phyloP scores from a whole-genome alignment of 192 early-diverging fungal genomes.

The Backusella tarrabulga region DNA sequence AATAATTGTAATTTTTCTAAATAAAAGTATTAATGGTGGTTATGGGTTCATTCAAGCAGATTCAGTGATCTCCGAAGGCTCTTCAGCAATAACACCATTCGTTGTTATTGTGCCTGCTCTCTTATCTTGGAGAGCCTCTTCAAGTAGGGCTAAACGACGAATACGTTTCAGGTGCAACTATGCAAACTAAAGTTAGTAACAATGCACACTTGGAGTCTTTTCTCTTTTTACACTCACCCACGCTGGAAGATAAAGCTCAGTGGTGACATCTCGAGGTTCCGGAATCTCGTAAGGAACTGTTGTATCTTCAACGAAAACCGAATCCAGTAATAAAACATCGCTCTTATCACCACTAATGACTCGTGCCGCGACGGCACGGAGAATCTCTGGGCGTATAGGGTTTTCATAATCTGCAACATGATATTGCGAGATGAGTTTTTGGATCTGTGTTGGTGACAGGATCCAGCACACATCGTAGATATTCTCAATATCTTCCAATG shows the following conservation, averaged over 20 bases:
- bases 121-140: not conserved
- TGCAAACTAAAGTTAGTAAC: not conserved
- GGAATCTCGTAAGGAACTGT: conserved; percentile 51
- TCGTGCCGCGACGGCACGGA: conserved; percentile 82
- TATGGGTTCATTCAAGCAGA: not conserved
- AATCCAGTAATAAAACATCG: conserved; percentile 87
- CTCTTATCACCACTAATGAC: conserved; percentile 84
- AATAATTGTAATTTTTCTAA: not conserved
- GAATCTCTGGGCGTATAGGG: conserved; percentile 81
- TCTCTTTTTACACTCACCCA: not conserved
- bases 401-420: conserved; percentile 94
- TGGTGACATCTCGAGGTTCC: conserved; percentile 36
- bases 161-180: not conserved
- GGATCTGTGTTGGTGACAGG: conserved; percentile 94
- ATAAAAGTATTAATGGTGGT: not conserved
- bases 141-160: not conserved
- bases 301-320: conserved; percentile 56
- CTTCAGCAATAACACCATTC: not conserved
- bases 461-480: conserved; percentile 99
- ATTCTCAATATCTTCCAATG: conserved; percentile 86
- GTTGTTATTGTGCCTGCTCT: not conserved
- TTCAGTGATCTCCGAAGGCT: not conserved
- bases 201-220: not conserved
- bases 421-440: conserved; percentile 95
- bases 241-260: conserved; percentile 11